phyloP scores from a whole-genome alignment of 768 basidiomycete species.

The Suillus subaureus region DNA sequence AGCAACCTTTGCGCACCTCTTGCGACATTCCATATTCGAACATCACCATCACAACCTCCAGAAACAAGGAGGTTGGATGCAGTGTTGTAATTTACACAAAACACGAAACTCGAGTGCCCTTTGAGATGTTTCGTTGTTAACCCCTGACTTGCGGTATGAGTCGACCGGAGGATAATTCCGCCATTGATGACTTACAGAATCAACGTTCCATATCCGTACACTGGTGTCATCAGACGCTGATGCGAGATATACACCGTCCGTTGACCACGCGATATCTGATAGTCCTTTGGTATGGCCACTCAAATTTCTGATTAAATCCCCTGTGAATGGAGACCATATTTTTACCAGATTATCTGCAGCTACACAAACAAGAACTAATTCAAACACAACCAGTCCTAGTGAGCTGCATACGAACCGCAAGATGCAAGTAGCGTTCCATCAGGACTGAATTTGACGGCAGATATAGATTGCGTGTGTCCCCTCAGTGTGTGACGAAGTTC shows the following conservation, averaged over 20 bases:
- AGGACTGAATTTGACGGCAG: constrained; percentile 89
- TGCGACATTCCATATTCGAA: constrained; percentile 89
- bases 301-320: constrained; percentile 73
- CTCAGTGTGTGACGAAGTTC: constrained; percentile 63
- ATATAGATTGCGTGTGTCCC: constrained; percentile 84
- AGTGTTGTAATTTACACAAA: constrained; percentile 90
- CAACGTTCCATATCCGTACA: constrained; percentile 87
- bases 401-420: constrained; percentile 61
- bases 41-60: constrained; percentile 90
- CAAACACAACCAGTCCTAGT: constrained; percentile 5
- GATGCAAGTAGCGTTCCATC: constrained; percentile 85
- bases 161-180: not conserved
- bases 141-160: constrained; percentile 46
- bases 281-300: constrained; percentile 80
- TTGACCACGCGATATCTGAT: constrained; percentile 88
- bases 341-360: constrained; percentile 80
- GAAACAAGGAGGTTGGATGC: constrained; percentile 88
- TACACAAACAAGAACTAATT: constrained; percentile 28
- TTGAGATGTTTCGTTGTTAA: constrained; percentile 69
- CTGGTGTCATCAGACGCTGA: constrained; percentile 93
- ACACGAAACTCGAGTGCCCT: constrained; percentile 87
- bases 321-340: constrained; percentile 82
- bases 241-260: constrained; percentile 79
- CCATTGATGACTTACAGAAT: constrained; percentile 54
- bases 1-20: constrained; percentile 52